These are phyloP conservation scores for Elymus sibiricus DNA, from an alignment of 176 grass and related monocot genomes.

Conservation along the genomic window DNA sequence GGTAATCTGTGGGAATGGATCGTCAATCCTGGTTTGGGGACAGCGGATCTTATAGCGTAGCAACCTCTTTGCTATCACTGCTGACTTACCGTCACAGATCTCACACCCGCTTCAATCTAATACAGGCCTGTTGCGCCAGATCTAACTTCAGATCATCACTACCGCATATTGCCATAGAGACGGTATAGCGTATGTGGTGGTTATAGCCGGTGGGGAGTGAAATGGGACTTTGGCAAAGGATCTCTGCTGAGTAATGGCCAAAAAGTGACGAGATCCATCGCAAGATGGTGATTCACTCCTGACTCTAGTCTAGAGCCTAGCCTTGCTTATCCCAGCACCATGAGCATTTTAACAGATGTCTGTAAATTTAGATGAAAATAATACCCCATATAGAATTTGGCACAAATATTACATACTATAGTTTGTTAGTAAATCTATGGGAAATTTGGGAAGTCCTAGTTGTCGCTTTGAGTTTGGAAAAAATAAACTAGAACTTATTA, in stretches of 20 bases:
- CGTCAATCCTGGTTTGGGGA: neutral
- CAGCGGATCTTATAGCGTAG: neutral
- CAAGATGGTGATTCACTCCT: neutral
- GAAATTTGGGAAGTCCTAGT: neutral
- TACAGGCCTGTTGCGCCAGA: neutral
- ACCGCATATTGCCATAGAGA: neutral
- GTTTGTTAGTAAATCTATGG: neutral
- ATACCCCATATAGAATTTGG: neutral
- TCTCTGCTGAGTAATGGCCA: neutral
- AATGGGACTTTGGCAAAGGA: neutral
- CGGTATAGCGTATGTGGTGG: neutral
- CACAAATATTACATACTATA: neutral
- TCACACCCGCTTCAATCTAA: neutral
- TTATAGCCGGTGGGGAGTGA: neutral
- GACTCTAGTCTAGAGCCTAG: neutral
- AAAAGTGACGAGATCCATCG: neutral
- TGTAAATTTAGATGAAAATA: neutral
- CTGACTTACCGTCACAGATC: neutral
- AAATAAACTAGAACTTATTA: neutral
- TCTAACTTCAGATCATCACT: neutral
- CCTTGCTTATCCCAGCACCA: neutral
- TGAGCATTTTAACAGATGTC: neutral
- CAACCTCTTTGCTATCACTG: neutral
- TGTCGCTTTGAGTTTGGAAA: neutral
- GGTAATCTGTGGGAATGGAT: neutral